A percentile compares a stretch with the other conserved stretches of the same genome.
Conservation (phyloP, 495 filamentous ascomycete genomes). For the Lepidopterella palustris region DNA sequence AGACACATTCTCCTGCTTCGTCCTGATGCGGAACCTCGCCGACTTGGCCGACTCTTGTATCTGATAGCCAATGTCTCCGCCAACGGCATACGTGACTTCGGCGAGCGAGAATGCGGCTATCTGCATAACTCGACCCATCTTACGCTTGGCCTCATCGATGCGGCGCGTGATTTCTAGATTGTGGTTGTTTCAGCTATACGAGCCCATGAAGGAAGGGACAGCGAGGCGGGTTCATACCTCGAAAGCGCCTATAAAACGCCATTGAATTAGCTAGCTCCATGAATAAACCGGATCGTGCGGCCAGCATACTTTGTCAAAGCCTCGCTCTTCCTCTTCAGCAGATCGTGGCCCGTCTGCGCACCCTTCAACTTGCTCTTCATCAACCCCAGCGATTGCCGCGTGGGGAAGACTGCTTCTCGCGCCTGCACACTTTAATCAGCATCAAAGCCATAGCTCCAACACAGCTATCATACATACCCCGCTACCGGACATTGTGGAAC, state of each 20-base stretch:
- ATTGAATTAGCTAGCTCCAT: constrained; percentile 4
- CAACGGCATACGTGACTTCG: constrained; percentile 95
- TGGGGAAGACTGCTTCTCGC: constrained; percentile 93
- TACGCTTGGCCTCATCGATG: constrained; percentile 98
- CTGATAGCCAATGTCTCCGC: constrained; percentile 92
- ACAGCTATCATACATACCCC: constrained; percentile 43
- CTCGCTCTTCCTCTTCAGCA: constrained; percentile 43
- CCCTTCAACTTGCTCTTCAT: constrained; percentile 99
- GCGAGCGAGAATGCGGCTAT: constrained; percentile 96
- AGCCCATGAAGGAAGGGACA: neutral
- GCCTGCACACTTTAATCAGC: constrained; percentile 45
- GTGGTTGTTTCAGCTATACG: constrained; percentile 17
- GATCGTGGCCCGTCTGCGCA: constrained; percentile 49
- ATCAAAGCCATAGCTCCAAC: constrained; percentile 18
- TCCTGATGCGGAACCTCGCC: constrained; percentile 83
- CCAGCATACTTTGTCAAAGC: constrained; percentile 41
- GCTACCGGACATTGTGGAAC: constrained; percentile 51
- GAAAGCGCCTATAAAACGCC: constrained; percentile 61
- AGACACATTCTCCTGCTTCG: constrained; percentile 97
- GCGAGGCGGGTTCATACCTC: constrained; percentile 50
- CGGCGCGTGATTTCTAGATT: constrained; percentile 83
- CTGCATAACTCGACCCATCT: constrained; percentile 99
- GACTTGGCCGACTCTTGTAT: constrained; percentile 92
- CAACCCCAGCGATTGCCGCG: constrained; percentile 86
- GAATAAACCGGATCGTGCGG: too few relatives aligned